A percentile compares a stretch with the other conserved stretches of the same genome.
phyloP scores from a whole-genome alignment of 106 monocot species.

The Ottelia alismoides region DNA sequence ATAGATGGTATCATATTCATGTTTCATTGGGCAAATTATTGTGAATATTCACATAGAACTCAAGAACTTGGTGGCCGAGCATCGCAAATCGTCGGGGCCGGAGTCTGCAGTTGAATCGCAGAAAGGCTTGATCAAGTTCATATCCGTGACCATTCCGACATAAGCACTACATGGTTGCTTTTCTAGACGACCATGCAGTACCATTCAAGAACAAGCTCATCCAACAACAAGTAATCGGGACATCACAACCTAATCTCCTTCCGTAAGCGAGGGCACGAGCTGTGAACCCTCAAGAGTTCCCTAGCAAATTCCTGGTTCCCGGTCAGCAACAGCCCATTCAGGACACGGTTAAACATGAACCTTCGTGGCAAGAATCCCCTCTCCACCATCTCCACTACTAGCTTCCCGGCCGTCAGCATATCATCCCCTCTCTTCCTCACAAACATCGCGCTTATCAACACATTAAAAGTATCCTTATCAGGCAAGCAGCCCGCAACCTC shows the following conservation, averaged over 20 bases:
- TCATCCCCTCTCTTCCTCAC: constrained; percentile 53
- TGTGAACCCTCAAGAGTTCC: constrained; percentile 61
- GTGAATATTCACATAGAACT: too few relatives aligned
- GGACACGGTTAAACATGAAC: constrained; percentile 65
- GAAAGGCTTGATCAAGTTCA: too few relatives aligned
- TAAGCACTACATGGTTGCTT: too few relatives aligned
- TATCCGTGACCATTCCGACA: too few relatives aligned
- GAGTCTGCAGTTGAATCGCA: too few relatives aligned
- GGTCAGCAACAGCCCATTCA: constrained; percentile 71
- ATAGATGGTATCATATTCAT: too few relatives aligned
- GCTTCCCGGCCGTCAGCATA: constrained; percentile 57
- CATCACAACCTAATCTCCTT: constrained; percentile 46
- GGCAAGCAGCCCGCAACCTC: constrained; percentile 39
- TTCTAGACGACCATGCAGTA: too few relatives aligned
- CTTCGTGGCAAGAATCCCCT: constrained; percentile 60
- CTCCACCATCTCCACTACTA: constrained; percentile 75
- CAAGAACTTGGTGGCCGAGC: too few relatives aligned
- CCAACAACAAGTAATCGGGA: too few relatives aligned
- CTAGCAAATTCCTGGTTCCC: constrained; percentile 67
- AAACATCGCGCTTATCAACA: constrained; percentile 79
- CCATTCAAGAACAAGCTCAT: too few relatives aligned
- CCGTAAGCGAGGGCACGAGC: constrained; percentile 28
- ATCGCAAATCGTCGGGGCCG: too few relatives aligned
- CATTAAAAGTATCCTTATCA: constrained; percentile 66
- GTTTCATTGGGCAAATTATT: too few relatives aligned